Conservation (phyloP, 2,329 filamentous ascomycete species). For the Iodosphaeria phyllophila region DNA sequence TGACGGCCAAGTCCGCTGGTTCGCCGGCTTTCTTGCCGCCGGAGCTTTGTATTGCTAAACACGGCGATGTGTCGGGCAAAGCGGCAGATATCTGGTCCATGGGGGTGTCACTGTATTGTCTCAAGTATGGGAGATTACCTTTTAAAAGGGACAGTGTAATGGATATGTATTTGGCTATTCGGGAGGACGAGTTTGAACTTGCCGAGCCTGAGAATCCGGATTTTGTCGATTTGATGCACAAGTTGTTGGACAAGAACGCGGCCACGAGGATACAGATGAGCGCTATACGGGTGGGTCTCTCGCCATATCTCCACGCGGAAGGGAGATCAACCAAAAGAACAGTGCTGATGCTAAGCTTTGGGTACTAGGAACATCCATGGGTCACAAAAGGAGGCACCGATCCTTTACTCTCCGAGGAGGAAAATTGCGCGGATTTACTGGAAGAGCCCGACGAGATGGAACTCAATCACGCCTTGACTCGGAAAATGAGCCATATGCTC, state of each 20-base stretch:
- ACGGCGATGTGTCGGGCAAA: conserved; percentile 72
- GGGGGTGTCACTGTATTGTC: conserved; percentile 86
- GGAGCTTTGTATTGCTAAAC: conserved; percentile 72
- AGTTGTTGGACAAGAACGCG: conserved; percentile 71
- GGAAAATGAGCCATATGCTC: conserved; percentile 71
- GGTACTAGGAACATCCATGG: conserved; percentile 70
- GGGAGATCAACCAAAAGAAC: background rate
- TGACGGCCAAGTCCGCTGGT: conserved; percentile 79
- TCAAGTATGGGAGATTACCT: conserved; percentile 74
- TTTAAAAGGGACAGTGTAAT: conserved; percentile 66
- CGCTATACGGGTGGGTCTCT: conserved; percentile 51
- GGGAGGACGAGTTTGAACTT: conserved; percentile 44
- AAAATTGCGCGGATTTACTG: conserved; percentile 69
- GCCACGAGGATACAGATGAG: conserved; percentile 66
- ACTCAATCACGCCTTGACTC: conserved; percentile 76
- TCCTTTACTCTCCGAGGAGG: conserved; percentile 58
- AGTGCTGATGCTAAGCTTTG: conserved; percentile 8
- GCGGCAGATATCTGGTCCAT: conserved; percentile 97
- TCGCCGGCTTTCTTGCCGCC: conserved; percentile 90
- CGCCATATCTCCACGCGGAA: no score
- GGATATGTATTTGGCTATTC: conserved; percentile 81
- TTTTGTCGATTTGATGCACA: conserved; percentile 57
- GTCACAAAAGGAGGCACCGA: conserved; percentile 69
- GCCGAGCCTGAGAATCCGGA: conserved; percentile 43
- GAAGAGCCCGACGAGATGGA: conserved; percentile 80